Conservation (phyloP, 2,329 filamentous ascomycete species). For the Shiraia bambusicola region DNA sequence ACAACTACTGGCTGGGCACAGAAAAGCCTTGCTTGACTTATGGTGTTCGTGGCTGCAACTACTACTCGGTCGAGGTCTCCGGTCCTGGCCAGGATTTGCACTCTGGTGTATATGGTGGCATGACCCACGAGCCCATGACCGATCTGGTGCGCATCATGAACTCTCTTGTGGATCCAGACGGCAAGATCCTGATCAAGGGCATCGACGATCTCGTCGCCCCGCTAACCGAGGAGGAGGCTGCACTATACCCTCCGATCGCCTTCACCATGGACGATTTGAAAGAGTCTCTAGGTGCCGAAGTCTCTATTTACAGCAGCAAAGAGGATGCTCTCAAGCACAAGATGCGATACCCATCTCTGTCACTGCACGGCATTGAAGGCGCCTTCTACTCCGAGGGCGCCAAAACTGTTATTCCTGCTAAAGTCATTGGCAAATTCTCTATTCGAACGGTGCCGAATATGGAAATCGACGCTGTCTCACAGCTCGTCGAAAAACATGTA, state of each 20-base stretch:
- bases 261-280: conserved; percentile 97
- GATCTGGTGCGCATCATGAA: conserved; percentile 82
- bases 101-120: conserved; percentile 94
- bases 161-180: conserved; percentile 82
- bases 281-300: conserved; percentile 86
- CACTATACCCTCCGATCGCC: conserved; percentile 83
- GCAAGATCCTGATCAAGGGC: conserved; percentile 92
- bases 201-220: conserved; percentile 91
- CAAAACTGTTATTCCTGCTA: conserved; percentile 98
- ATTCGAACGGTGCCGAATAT: conserved; percentile 97
- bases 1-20: conserved; percentile 99
- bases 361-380: conserved; percentile 91
- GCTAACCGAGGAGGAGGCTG: conserved; percentile 80
- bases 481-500: conserved; percentile 79
- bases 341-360: conserved; percentile 93
- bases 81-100: conserved; percentile 93
- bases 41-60: conserved; percentile 94
- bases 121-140: conserved; percentile 97
- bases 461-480: conserved; percentile 88
- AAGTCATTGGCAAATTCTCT: conserved; percentile 97
- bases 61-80: conserved; percentile 89
- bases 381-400: conserved; percentile 91
- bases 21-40: conserved; percentile 98
- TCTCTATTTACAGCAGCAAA: conserved; percentile 84
- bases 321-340: conserved; percentile 91